These are phyloP conservation scores for Aureobasidium sp. DNA, from an alignment of 2,329 filamentous ascomycete species.

Conservation along the genomic window DNA sequence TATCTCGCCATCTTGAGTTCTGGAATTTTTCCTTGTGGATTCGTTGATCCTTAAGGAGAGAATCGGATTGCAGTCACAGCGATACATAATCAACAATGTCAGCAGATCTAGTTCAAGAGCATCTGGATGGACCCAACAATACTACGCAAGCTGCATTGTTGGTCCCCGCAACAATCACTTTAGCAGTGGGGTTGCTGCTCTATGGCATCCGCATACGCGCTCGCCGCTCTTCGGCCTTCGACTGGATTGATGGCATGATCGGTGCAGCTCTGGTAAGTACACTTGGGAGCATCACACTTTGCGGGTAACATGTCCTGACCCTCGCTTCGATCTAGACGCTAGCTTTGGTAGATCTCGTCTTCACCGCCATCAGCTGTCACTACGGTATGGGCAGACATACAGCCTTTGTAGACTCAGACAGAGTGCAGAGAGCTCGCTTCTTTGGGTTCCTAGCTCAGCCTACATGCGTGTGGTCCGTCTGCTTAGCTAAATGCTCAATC, in stretches of 20 bases:
- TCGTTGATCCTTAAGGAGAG: no score
- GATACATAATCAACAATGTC: no score
- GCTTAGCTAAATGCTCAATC: constrained; percentile 7
- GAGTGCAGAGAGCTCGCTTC: neutral
- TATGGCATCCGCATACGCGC: constrained; percentile 2
- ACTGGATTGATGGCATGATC: constrained; percentile 9
- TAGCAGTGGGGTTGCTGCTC: neutral
- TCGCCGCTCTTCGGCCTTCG: neutral
- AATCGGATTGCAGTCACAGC: no score
- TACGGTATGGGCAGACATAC: constrained; percentile 11
- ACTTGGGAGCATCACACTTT: neutral
- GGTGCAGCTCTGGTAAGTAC: constrained; percentile 2
- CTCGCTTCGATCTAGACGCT: neutral
- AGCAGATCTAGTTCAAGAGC: neutral
- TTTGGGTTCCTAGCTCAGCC: neutral
- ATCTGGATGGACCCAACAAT: neutral
- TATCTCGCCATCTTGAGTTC: neutral
- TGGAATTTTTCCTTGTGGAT: no score
- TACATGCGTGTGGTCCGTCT: neutral
- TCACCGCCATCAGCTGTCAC: constrained; percentile 7
- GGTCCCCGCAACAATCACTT: neutral
- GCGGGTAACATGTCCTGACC: neutral
- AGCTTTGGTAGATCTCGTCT: neutral
- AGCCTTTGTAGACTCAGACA: neutral
- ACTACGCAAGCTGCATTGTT: neutral